Conservation (phyloP, 1,284 basidiomycete species). For the Omphalotus olearius region DNA sequence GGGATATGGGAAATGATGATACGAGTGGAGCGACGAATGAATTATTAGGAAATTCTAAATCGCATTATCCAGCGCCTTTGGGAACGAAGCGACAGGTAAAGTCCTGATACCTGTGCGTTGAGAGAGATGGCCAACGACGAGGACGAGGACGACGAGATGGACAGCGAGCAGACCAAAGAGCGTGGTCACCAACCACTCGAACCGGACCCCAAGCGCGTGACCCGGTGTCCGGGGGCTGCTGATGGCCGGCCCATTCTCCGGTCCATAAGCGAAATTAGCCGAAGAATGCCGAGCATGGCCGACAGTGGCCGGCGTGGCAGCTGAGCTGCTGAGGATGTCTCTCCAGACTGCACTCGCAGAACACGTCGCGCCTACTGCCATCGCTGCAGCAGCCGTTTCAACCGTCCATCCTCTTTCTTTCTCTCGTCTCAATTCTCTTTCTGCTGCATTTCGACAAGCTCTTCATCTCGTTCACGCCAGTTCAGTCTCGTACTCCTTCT, state of each 20-base stretch:
- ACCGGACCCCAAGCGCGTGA: too few relatives aligned
- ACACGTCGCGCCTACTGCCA: constrained; percentile 51
- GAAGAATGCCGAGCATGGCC: too few relatives aligned
- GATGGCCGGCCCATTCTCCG: too few relatives aligned
- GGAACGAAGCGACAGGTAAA: constrained; percentile 7
- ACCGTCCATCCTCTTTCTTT: constrained; percentile 48
- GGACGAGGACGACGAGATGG: constrained; percentile 16
- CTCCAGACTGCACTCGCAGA: constrained; percentile 55
- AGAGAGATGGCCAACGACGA: constrained; percentile 11
- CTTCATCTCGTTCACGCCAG: constrained; percentile 48
- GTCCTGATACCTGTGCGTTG: constrained; percentile 1
- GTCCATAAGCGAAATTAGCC: too few relatives aligned
- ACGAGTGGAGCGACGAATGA: constrained; percentile 18
- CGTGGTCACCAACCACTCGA: too few relatives aligned
- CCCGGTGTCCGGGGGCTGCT: too few relatives aligned
- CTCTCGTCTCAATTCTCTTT: constrained; percentile 47
- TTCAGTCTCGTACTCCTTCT: constrained; percentile 34
- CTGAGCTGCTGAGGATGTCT: too few relatives aligned
- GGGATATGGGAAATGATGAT: constrained; percentile 16
- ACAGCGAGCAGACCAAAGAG: neutral
- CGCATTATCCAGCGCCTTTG: constrained; percentile 36
- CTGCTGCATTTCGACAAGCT: constrained; percentile 59
- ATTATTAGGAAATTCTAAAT: constrained; percentile 22
- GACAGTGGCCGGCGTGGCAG: too few relatives aligned
- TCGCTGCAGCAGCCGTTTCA: constrained; percentile 61